Evolutionary conservation across 371 early-diverging fungal genomes (phyloP).

Genomic region (Mucor indicus): DNA sequence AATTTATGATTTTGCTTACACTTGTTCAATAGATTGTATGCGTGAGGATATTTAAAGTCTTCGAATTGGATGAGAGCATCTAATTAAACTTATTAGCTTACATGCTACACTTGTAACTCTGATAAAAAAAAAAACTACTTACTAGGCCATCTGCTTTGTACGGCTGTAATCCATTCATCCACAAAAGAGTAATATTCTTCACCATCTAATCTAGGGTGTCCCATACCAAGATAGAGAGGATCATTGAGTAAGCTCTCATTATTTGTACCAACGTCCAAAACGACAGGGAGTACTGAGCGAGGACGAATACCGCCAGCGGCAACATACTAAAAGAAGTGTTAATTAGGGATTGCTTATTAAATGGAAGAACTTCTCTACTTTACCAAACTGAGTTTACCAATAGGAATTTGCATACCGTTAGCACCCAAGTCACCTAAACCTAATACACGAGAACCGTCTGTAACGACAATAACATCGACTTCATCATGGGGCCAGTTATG

Average conservation of each 20-base stretch:
- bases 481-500: conserved; percentile 59
- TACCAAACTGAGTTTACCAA: conserved; percentile 65
- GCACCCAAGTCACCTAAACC: conserved; percentile 69
- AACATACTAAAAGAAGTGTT: conserved; percentile 37
- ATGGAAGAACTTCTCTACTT: too few relatives aligned
- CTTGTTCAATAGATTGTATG: conserved; percentile 62
- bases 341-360: conserved; percentile 7
- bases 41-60: conserved; percentile 55
- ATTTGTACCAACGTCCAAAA: conserved; percentile 67
- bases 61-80: conserved; percentile 56
- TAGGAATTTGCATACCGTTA: conserved; percentile 65
- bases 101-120: too few relatives aligned
- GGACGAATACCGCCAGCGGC: conserved; percentile 69
- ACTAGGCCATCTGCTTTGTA: conserved; percentile 62
- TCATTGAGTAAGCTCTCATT: conserved; percentile 57
- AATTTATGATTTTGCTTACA: too few relatives aligned
- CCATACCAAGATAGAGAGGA: conserved; percentile 66
- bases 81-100: too few relatives aligned
- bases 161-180: conserved; percentile 65
- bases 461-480: conserved; percentile 66
- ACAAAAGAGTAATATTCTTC: conserved; percentile 63
- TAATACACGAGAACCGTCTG: conserved; percentile 66
- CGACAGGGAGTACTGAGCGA: conserved; percentile 61
- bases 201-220: conserved; percentile 58
- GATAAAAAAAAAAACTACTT: too few relatives aligned